A percentile compares a stretch with the other conserved stretches of the same genome.
These are phyloP conservation scores for Mycena pura DNA, from an alignment of 768 basidiomycete species.

Conservation along the genomic window DNA sequence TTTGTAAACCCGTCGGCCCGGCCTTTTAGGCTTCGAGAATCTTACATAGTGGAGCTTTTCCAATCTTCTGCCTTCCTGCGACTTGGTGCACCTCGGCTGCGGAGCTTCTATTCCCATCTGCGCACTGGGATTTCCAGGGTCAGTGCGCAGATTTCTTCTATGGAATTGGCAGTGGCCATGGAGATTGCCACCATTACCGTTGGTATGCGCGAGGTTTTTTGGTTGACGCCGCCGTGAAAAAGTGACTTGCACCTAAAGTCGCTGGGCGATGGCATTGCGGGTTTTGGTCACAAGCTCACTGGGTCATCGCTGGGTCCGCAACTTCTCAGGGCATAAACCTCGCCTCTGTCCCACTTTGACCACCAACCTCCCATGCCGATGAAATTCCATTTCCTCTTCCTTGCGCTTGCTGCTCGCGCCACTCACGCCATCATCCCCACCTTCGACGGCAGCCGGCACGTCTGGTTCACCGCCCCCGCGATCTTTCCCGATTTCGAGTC, in stretches of 20 bases:
- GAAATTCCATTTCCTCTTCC: background rate
- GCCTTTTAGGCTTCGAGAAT: background rate
- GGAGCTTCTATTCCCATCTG: background rate
- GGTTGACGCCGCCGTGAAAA: background rate
- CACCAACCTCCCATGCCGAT: background rate
- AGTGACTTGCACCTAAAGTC: background rate
- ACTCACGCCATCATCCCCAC: background rate
- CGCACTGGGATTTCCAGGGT: background rate
- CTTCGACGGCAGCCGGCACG: conserved; percentile 12
- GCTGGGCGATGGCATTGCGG: background rate
- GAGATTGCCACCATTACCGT: background rate
- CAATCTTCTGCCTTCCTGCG: background rate
- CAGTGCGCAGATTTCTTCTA: background rate
- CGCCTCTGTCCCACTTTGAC: background rate
- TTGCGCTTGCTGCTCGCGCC: background rate
- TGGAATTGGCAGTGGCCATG: background rate
- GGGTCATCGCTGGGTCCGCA: background rate
- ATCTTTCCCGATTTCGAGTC: conserved; percentile 10
- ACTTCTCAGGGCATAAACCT: background rate
- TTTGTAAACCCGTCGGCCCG: no score
- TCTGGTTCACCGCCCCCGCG: conserved; percentile 12
- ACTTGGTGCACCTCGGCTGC: background rate
- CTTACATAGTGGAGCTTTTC: background rate
- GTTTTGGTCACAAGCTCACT: background rate
- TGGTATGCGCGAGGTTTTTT: background rate